A percentile compares a stretch with the other conserved stretches of the same genome.
phyloP scores from a whole-genome alignment of 306 rosid species.

The Dryas alaskensis region DNA sequence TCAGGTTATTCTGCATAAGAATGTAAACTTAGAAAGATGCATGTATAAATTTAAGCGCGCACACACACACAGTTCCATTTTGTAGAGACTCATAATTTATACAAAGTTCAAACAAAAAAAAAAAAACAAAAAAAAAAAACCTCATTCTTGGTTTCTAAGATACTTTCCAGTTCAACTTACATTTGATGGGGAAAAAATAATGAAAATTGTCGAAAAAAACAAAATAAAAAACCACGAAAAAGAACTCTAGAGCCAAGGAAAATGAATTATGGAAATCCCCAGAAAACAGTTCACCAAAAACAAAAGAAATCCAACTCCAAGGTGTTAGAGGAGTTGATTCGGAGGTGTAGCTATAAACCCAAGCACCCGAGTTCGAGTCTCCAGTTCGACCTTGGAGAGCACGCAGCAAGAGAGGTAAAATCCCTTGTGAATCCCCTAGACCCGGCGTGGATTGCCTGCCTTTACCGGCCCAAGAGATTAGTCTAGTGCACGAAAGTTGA shows the following conservation, averaged over 20 bases:
- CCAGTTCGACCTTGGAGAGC: too few species aligned
- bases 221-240: neutral
- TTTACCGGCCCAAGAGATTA: too few species aligned
- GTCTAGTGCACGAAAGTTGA: too few species aligned
- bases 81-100: neutral
- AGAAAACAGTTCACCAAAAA: neutral
- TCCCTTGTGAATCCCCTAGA: too few species aligned
- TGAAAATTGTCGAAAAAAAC: neutral
- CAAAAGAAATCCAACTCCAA: neutral
- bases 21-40: neutral
- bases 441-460: too few species aligned
- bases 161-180: neutral
- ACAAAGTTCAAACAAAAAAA: neutral
- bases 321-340: too few species aligned
- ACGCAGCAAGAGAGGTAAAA: too few species aligned
- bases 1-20: neutral
- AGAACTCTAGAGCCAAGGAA: neutral
- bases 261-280: neutral
- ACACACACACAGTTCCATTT: neutral
- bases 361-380: too few species aligned
- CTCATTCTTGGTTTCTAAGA: neutral
- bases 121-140: neutral
- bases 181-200: neutral
- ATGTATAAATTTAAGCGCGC: neutral
- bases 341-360: too few species aligned